Evolutionary conservation across 345 rosid species (phyloP).

Genomic region (Populus simonii): DNA sequence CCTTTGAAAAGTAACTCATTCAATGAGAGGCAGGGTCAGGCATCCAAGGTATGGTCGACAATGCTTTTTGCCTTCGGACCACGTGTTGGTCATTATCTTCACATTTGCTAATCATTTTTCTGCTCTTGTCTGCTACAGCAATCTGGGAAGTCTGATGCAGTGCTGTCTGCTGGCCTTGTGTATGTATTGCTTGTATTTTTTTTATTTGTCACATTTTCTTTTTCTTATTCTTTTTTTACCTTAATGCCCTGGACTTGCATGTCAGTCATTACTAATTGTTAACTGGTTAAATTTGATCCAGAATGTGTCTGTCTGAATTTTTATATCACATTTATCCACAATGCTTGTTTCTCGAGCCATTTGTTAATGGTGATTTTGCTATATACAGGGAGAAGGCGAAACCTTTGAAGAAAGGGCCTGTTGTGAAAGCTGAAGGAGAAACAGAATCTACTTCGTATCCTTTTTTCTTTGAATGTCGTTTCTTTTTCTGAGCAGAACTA

Average conservation of each 20-base stretch:
- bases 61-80: conserved; percentile 1
- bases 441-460: conserved; percentile 68
- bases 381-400: conserved; percentile 61
- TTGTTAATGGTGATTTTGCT: conserved; percentile 28
- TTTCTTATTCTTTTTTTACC: background rate
- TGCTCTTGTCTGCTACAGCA: conserved; percentile 41
- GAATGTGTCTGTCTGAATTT: background rate
- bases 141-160: conserved; percentile 50
- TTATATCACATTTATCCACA: conserved; percentile 2
- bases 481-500: conserved; percentile 14
- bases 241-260: background rate
- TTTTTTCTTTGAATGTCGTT: conserved; percentile 21
- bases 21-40: conserved; percentile 45
- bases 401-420: conserved; percentile 52
- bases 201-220: background rate
- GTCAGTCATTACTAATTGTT: background rate
- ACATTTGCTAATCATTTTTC: conserved; percentile 30
- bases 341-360: conserved; percentile 5
- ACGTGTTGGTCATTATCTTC: background rate
- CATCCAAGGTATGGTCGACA: conserved; percentile 42
- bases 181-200: conserved; percentile 38
- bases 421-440: conserved; percentile 58
- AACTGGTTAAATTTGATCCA: background rate
- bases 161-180: conserved; percentile 44
- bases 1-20: conserved; percentile 50